phyloP scores from a whole-genome alignment of 2,329 filamentous ascomycete species.

The Hansfordia pulvinata region DNA sequence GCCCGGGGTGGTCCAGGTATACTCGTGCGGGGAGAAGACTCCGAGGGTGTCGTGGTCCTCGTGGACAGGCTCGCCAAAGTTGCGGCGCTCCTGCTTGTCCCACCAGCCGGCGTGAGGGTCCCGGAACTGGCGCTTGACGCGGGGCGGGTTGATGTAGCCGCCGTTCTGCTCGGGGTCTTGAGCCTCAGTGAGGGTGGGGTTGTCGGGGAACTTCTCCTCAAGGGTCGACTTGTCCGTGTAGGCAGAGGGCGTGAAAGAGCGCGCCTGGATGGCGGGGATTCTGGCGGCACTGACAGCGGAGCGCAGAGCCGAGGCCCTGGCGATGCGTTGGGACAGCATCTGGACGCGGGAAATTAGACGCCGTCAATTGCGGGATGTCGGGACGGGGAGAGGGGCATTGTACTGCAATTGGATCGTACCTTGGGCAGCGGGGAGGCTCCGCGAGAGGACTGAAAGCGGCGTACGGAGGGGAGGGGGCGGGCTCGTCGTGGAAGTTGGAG shows the following conservation, averaged over 20 bases:
- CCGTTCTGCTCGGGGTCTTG: constrained; percentile 66
- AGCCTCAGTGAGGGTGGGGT: constrained; percentile 34
- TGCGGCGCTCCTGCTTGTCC: constrained; percentile 93
- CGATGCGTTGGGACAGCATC: constrained; percentile 50
- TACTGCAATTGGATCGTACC: constrained; percentile 17
- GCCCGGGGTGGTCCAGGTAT: constrained; percentile 65
- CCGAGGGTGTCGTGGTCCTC: constrained; percentile 92
- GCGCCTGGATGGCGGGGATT: constrained; percentile 40
- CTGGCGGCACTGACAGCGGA: constrained; percentile 33
- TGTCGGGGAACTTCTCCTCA: constrained; percentile 38
- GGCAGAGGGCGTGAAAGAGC: constrained; percentile 39
- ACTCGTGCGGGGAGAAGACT: constrained; percentile 79
- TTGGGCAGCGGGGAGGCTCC: no score
- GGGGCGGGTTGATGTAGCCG: constrained; percentile 66
- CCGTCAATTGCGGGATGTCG: constrained; percentile 1
- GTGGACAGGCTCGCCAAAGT: constrained; percentile 92
- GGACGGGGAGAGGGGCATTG: not conserved
- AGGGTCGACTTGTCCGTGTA: constrained; percentile 30
- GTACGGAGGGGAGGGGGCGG: no score
- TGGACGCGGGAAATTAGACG: constrained; percentile 15
- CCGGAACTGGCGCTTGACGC: constrained; percentile 78
- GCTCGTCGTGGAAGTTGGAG: no score
- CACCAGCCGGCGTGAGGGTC: constrained; percentile 92
- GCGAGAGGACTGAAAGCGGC: no score
- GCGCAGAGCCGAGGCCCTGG: constrained; percentile 32